phyloP scores from a whole-genome alignment of 2,329 filamentous ascomycete genomes.

The Aspergillus bombycis region DNA sequence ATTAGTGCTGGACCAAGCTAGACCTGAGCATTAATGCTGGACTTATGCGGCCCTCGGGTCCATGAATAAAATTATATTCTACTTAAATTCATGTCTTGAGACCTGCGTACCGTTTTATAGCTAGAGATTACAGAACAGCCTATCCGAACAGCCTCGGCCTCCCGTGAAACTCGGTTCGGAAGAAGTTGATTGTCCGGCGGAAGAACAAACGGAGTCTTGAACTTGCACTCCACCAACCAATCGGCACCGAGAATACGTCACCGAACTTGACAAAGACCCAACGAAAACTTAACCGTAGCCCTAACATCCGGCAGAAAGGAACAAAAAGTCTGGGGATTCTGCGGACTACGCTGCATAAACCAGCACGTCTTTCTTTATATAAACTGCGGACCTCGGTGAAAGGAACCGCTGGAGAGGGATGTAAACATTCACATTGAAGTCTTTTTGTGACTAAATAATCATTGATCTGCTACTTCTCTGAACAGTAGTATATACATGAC shows the following conservation, averaged over 20 bases:
- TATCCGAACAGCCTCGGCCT: background rate
- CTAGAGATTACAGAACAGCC: background rate
- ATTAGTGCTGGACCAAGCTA: conserved; percentile 7
- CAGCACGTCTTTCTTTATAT: conserved; percentile 36
- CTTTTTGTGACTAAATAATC: background rate
- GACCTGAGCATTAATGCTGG: background rate
- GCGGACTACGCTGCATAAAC: conserved; percentile 48
- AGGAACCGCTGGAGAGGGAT: background rate
- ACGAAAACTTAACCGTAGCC: conserved; percentile 2
- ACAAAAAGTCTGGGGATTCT: conserved; percentile 35
- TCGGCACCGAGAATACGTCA: conserved; percentile 5
- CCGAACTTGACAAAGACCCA: background rate
- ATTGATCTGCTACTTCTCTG: background rate
- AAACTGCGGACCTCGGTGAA: conserved; percentile 7
- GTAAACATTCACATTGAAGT: conserved; percentile 8
- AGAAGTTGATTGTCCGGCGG: background rate
- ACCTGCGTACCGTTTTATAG: background rate
- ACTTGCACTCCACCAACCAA: background rate
- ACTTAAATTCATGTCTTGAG: background rate
- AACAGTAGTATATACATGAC: background rate
- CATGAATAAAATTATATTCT: background rate
- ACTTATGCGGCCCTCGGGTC: background rate
- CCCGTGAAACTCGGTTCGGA: background rate
- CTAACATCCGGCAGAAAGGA: conserved; percentile 21
- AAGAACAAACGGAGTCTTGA: background rate